Conservation (phyloP, 1,139 yeast genomes). For the Wickerhamiella infanticola region DNA sequence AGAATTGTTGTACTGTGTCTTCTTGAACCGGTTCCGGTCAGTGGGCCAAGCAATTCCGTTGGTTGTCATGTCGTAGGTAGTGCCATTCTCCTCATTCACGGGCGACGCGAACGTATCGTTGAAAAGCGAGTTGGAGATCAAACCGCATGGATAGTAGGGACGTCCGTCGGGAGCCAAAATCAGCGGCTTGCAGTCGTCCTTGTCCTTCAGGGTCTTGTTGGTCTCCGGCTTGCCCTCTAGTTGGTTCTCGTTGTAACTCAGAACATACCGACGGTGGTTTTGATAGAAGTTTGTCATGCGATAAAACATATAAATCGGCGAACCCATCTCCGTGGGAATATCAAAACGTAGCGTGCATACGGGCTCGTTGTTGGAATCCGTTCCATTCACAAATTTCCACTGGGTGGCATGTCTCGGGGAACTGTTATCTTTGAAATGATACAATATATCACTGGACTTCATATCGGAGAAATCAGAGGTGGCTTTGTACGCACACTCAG, state of each 20-base stretch:
- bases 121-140: slow-evolving; percentile 84
- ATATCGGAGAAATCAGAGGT: slow-evolving; percentile 38
- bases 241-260: slow-evolving; percentile 83
- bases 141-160: slow-evolving; percentile 81
- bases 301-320: slow-evolving; percentile 69
- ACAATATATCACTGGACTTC: slow-evolving; percentile 41
- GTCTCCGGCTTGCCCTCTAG: slow-evolving; percentile 59
- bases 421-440: slow-evolving; percentile 32
- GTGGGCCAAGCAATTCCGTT: slow-evolving; percentile 78
- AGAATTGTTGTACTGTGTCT: slow-evolving; percentile 50
- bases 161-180: slow-evolving; percentile 37
- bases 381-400: slow-evolving; percentile 48
- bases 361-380: slow-evolving; percentile 3
- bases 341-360: slow-evolving; percentile 43
- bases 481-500: slow-evolving; percentile 55
- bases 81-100: slow-evolving; percentile 28
- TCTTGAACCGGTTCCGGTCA: slow-evolving; percentile 63
- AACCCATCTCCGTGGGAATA: slow-evolving; percentile 57
- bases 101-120: slow-evolving; percentile 64
- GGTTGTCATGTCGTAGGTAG: slow-evolving; percentile 46
- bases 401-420: slow-evolving; percentile 30
- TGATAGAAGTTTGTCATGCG: slow-evolving; percentile 72
- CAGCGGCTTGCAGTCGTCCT: slow-evolving; percentile 83
- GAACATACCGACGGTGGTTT: slow-evolving; percentile 86
- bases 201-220: slow-evolving; percentile 42